Percentiles rank a stretch among this genome's conserved stretches.
These are phyloP conservation scores for Backusella tarrabulga DNA, from an alignment of 192 early-diverging fungal species.

Conservation along the genomic window DNA sequence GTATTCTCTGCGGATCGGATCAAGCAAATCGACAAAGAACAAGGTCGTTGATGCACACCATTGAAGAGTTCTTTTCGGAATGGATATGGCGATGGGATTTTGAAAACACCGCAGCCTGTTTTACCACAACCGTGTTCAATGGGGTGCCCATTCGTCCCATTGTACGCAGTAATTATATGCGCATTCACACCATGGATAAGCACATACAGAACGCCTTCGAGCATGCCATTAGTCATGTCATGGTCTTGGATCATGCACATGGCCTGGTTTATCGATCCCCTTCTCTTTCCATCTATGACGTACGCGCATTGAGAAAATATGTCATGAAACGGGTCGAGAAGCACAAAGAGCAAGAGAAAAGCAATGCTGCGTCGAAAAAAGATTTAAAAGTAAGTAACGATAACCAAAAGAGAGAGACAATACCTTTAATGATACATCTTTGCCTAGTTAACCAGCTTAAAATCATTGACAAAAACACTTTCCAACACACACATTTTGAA, in stretches of 20 bases:
- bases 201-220: slow-evolving; percentile 1
- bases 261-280: slow-evolving; percentile 29
- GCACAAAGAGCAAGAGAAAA: slow-evolving; percentile 1
- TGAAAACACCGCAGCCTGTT: slow-evolving; percentile 35
- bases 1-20: slow-evolving; percentile 19
- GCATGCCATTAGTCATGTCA: slow-evolving; percentile 11
- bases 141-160: slow-evolving; percentile 32
- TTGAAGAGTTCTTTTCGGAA: slow-evolving; percentile 60
- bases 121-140: slow-evolving; percentile 34
- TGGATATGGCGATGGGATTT: slow-evolving; percentile 63
- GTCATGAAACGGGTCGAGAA: slow-evolving; percentile 21
- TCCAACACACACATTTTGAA: slow-evolving; percentile 25
- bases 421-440: neutral
- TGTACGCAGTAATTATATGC: slow-evolving; percentile 22
- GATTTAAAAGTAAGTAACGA: slow-evolving; percentile 10
- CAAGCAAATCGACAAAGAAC: slow-evolving; percentile 33
- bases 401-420: neutral
- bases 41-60: slow-evolving; percentile 28
- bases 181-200: slow-evolving; percentile 21
- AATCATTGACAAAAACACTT: slow-evolving; percentile 26
- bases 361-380: slow-evolving; percentile 5
- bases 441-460: neutral
- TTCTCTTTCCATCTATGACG: slow-evolving; percentile 17
- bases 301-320: slow-evolving; percentile 28
- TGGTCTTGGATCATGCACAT: slow-evolving; percentile 28